These are phyloP conservation scores for Rhynchospora pubera DNA, from an alignment of 176 grass and related monocot genomes.

Conservation along the genomic window DNA sequence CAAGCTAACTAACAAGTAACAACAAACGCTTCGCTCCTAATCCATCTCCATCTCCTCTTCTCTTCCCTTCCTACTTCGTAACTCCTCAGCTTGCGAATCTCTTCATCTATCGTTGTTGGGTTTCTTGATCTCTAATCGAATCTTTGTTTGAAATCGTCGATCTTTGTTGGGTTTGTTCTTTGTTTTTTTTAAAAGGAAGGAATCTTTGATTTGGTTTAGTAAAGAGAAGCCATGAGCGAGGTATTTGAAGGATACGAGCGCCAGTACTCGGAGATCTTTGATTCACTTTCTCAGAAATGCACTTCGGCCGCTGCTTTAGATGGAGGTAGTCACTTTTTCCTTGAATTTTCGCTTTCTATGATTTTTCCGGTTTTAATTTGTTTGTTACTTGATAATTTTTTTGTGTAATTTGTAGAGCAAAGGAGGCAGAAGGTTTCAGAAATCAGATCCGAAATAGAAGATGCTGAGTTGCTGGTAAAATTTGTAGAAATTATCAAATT, in stretches of 20 bases:
- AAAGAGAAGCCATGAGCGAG: conserved; percentile 59
- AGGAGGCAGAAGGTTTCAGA: conserved; percentile 77
- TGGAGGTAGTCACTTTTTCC: conserved; percentile 34
- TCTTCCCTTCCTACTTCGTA: background rate
- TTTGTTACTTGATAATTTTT: background rate
- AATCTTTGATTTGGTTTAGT: background rate
- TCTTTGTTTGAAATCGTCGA: background rate
- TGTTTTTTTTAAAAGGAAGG: background rate
- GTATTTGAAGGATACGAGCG: conserved; percentile 91
- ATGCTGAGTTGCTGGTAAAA: conserved; percentile 80
- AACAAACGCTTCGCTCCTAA: background rate
- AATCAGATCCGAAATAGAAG: conserved; percentile 68
- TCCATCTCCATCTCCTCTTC: background rate
- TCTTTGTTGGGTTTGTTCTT: background rate
- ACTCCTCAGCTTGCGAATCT: background rate
- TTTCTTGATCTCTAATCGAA: background rate
- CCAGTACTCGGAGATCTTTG: conserved; percentile 80
- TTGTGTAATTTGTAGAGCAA: conserved; percentile 44
- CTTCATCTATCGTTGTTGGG: background rate
- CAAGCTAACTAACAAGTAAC: background rate
- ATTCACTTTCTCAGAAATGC: conserved; percentile 69
- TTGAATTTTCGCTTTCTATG: background rate
- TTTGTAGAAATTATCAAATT: background rate
- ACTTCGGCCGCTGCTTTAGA: conserved; percentile 53
- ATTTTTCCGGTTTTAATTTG: conserved; percentile 24